Percentiles rank a stretch among this genome's conserved stretches.
phyloP scores from a whole-genome alignment of 1,139 yeast genomes.

The Suhomyces chickasaworum region DNA sequence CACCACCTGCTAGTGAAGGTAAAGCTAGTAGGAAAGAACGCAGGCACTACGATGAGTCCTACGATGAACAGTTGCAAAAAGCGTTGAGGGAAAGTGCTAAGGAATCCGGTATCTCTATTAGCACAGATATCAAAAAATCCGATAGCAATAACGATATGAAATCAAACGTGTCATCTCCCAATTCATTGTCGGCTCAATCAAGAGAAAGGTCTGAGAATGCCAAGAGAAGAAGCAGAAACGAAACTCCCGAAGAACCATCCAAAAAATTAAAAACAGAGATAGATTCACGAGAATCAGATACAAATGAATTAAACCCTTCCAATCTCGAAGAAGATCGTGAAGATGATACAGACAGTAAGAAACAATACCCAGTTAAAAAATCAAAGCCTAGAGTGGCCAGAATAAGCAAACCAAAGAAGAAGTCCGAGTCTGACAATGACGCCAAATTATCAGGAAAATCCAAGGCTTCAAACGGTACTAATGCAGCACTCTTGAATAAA shows the following conservation, averaged over 20 bases:
- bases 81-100: constrained; percentile 73
- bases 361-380: constrained; percentile 10
- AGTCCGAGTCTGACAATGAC: constrained; percentile 2
- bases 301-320: constrained; percentile 19
- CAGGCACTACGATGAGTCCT: constrained; percentile 52
- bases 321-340: constrained; percentile 21
- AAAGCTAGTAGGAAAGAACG: constrained; percentile 32
- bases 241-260: constrained; percentile 7
- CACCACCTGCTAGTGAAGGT: constrained; percentile 26
- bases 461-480: constrained; percentile 11
- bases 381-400: constrained; percentile 13
- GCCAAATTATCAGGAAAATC: constrained; percentile 10
- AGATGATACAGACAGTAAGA: constrained; percentile 20
- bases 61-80: constrained; percentile 67
- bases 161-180: constrained; percentile 3
- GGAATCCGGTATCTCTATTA: constrained; percentile 29
- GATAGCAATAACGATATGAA: constrained; percentile 20
- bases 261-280: constrained; percentile 13
- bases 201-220: constrained; percentile 11
- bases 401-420: constrained; percentile 13
- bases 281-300: constrained; percentile 21
- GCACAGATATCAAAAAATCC: constrained; percentile 19
- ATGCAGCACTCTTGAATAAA: constrained; percentile 24
- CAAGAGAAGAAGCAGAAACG: constrained; percentile 7
- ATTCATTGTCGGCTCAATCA: background rate